Evolutionary conservation across 345 rosid genomes (phyloP), one percentile per base, ranked within the genome.

Genomic region (Ceriops decandra): DNA sequence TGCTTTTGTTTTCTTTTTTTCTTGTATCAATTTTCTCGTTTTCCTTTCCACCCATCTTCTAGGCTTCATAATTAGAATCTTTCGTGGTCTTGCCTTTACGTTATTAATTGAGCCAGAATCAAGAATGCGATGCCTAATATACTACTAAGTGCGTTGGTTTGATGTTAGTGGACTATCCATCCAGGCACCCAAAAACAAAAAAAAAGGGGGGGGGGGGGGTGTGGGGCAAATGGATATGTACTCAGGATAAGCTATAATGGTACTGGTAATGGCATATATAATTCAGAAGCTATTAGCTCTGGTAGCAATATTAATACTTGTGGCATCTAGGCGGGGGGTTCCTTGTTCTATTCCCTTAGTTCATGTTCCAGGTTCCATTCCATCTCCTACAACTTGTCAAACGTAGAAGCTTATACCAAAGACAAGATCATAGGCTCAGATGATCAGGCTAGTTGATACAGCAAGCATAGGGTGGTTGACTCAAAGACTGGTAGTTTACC

Each of bases 341-440:
- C 74, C 38, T 31, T 66, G 62, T 69, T 68, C 33, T 67, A 57
- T 74, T 70, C 7, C 28, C 13, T 56, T 56, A 11, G 3, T 9
- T 53, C 1, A 7, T 13, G 49, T 42, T 42, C 19, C 16, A 24
- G 28, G 24, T 42, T 42, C 49, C 49, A 42, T 42, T 47, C 31
- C 17, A 7, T 13, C 33, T 53, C 2, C 9, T n/a, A 21, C 82
- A 73, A 73, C 69, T 76, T 76, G 79, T 51, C 65, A 47, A 24
- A 24, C 47, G 62, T 26, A 24, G 38, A 42, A 61, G 31, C 46
- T 27, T 2, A 33, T n/a, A 17, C 16, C 5, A 13, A 42, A 7
- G 6, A 33, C 36, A 7, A 33, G 36, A 33, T 33, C 36, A 33
- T 7, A 7, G 36, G 36, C 36, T 33, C 36, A 33, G 6, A 33